Conservation (phyloP, 2,329 filamentous ascomycete genomes). For the Ramularia collo-cygni region DNA sequence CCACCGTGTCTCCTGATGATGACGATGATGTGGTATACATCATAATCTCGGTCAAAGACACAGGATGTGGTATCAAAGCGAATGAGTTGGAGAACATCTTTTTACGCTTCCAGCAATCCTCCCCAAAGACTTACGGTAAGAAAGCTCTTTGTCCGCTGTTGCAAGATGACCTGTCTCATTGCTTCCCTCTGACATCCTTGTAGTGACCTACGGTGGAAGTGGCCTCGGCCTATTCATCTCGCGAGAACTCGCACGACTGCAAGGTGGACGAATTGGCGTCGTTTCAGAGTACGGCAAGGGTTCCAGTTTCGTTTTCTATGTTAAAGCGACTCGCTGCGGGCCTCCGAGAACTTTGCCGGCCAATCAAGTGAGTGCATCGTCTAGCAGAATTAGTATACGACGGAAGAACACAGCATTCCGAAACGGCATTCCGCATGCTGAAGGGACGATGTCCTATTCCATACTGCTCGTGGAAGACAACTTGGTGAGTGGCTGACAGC, state of each 20-base stretch:
- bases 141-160: too few relatives aligned
- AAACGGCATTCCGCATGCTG: too few relatives aligned
- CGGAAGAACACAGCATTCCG: too few relatives aligned
- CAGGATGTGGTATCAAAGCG: conserved; percentile 51
- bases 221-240: conserved; percentile 65
- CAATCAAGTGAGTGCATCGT: conserved; percentile 41
- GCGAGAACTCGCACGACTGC: conserved; percentile 58
- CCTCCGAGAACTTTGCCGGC: conserved; percentile 20
- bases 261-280: conserved; percentile 63
- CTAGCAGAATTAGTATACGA: too few relatives aligned
- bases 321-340: conserved; percentile 55
- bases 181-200: conserved; percentile 21
- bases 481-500: conserved; percentile 16
- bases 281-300: conserved; percentile 53
- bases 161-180: conserved; percentile 63
- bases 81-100: conserved; percentile 1
- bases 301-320: conserved; percentile 68
- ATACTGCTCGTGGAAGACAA: conserved; percentile 30
- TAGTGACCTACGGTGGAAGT: conserved; percentile 35
- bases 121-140: conserved; percentile 59
- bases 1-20: conserved; percentile 21
- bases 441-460: too few relatives aligned
- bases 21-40: conserved; percentile 44
- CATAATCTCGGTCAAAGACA: conserved; percentile 66
- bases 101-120: conserved; percentile 53